Conservation (phyloP, 805 yeast species). For the Ogataea sp. region DNA sequence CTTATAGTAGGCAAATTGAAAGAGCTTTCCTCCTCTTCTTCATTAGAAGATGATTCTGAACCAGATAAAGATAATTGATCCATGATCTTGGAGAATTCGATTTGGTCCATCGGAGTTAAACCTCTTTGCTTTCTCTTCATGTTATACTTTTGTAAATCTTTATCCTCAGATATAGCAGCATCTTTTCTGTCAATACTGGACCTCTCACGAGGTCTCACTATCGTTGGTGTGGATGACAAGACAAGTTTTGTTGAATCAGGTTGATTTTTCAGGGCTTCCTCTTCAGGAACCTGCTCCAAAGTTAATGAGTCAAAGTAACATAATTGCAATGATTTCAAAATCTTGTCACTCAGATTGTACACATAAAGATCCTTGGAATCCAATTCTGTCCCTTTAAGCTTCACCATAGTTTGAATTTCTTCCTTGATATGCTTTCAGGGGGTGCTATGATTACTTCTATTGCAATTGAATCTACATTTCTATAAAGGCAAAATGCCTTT, state of each 20-base stretch:
- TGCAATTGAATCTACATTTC: too few relatives aligned
- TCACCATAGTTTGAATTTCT: neutral
- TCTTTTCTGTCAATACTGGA: too few relatives aligned
- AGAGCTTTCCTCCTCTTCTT: conserved; percentile 20
- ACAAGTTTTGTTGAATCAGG: neutral
- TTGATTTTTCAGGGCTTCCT: conserved; percentile 10
- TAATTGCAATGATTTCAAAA: conserved; percentile 40
- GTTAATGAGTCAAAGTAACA: conserved; percentile 48
- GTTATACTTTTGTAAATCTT: conserved; percentile 29
- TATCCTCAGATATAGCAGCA: neutral
- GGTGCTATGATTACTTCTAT: too few relatives aligned
- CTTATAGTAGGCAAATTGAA: conserved; percentile 10
- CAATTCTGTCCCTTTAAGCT: neutral
- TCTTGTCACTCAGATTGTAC: conserved; percentile 32
- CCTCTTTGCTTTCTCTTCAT: conserved; percentile 42
- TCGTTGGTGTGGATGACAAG: neutral
- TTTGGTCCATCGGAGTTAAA: conserved; percentile 39
- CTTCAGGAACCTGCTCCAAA: conserved; percentile 20
- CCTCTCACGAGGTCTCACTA: too few relatives aligned
- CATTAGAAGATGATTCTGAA: conserved; percentile 34
- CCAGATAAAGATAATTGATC: conserved; percentile 55
- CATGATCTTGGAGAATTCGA: conserved; percentile 48
- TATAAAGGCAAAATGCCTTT: too few relatives aligned
- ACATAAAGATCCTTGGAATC: conserved; percentile 34
- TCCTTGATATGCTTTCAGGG: neutral